Conservation (phyloP, 768 basidiomycete species). For the Suillus subluteus region DNA sequence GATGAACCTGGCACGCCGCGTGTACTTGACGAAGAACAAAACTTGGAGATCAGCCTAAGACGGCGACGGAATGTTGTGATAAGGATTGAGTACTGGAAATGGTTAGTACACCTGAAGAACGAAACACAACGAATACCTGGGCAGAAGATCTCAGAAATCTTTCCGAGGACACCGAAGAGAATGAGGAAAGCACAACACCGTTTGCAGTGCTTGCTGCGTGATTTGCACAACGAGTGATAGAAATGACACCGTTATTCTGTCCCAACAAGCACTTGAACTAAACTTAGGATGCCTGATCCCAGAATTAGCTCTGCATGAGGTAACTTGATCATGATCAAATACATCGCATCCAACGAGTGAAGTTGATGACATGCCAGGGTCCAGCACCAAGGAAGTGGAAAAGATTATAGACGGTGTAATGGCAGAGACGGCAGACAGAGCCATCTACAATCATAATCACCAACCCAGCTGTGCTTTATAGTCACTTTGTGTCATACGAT, state of each 20-base stretch:
- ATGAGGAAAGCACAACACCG: conserved; percentile 82
- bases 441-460: conserved; percentile 77
- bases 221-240: conserved; percentile 83
- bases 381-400: conserved; percentile 58
- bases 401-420: conserved; percentile 69
- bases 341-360: conserved; percentile 75
- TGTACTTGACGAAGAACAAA: conserved; percentile 59
- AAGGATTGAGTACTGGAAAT: conserved; percentile 64
- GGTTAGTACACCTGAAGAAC: neutral
- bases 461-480: conserved; percentile 70
- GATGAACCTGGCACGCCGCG: conserved; percentile 68
- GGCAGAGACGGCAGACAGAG: conserved; percentile 69
- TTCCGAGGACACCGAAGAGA: conserved; percentile 78
- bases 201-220: conserved; percentile 62
- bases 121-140: conserved; percentile 49
- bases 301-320: neutral
- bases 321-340: conserved; percentile 23
- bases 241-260: conserved; percentile 78
- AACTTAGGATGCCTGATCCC: conserved; percentile 49
- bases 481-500: conserved; percentile 41
- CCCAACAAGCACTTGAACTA: neutral
- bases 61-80: conserved; percentile 82
- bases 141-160: conserved; percentile 78
- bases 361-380: conserved; percentile 65
- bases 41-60: conserved; percentile 66